Evolutionary conservation across 2,329 filamentous ascomycete genomes (phyloP).

Genomic region (Didymella sp.): DNA sequence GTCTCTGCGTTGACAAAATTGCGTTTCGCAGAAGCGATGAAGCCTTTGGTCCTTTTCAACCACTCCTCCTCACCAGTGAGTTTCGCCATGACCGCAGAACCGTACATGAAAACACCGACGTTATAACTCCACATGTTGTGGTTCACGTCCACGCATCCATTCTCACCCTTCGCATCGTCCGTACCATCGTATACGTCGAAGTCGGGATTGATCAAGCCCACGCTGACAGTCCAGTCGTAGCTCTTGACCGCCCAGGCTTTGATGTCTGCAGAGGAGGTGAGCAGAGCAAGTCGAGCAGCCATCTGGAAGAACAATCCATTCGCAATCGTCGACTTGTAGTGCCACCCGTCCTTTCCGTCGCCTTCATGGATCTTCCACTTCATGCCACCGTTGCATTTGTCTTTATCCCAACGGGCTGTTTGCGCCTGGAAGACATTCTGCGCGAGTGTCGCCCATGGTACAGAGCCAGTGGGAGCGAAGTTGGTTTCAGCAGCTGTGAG

Average conservation of each 20-base stretch:
- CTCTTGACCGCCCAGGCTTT: constrained; percentile 68
- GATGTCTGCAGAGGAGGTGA: constrained; percentile 62
- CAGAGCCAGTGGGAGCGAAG: constrained; percentile 59
- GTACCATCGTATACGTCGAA: constrained; percentile 64
- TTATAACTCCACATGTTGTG: constrained; percentile 58
- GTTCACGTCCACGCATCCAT: constrained; percentile 53
- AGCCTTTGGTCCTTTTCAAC: constrained; percentile 42
- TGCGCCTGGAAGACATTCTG: constrained; percentile 76
- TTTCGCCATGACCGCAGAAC: constrained; percentile 38
- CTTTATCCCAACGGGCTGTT: constrained; percentile 70
- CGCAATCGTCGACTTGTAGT: constrained; percentile 80
- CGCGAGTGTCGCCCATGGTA: constrained; percentile 68
- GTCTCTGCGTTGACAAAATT: constrained; percentile 33
- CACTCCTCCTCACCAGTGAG: constrained; percentile 31
- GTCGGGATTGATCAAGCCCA: constrained; percentile 57
- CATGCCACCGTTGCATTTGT: constrained; percentile 69
- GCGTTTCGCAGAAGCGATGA: constrained; percentile 38
- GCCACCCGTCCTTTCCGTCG: constrained; percentile 70
- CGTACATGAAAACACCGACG: constrained; percentile 63
- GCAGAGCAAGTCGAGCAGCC: constrained; percentile 73
- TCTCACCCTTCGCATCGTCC: constrained; percentile 43
- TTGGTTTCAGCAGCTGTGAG: constrained; percentile 71
- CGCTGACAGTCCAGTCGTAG: constrained; percentile 61
- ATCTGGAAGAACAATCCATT: constrained; percentile 84
- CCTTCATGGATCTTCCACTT: constrained; percentile 77